Evolutionary conservation across 331 rosid species (phyloP).

Genomic region (Malus hybrid): DNA sequence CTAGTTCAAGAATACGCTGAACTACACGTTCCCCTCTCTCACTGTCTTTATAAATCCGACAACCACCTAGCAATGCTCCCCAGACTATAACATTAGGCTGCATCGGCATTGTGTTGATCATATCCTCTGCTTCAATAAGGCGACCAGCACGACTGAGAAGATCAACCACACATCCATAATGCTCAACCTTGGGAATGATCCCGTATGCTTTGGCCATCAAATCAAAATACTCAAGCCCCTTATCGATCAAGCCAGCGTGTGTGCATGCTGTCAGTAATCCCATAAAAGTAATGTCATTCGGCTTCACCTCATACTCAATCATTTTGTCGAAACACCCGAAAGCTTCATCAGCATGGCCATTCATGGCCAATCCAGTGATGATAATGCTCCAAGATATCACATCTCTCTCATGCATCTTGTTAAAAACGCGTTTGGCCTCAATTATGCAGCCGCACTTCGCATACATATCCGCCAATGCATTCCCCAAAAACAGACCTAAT

Average conservation of each 20-base stretch:
- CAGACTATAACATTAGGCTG: conserved; percentile 40
- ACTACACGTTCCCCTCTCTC: conserved; percentile 29
- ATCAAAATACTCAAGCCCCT: conserved; percentile 32
- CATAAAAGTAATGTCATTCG: conserved; percentile 41
- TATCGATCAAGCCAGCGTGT: conserved; percentile 33
- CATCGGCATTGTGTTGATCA: conserved; percentile 31
- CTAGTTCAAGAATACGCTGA: conserved; percentile 26
- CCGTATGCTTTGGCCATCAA: conserved; percentile 31
- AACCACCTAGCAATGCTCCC: conserved; percentile 53
- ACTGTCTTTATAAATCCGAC: conserved; percentile 30
- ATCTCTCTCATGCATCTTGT: conserved; percentile 33
- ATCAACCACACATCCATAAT: conserved; percentile 39
- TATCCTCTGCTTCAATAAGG: conserved; percentile 33
- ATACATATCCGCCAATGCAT: conserved; percentile 46
- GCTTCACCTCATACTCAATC: conserved; percentile 26
- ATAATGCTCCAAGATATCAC: conserved; percentile 42
- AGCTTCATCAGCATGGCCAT: conserved; percentile 41
- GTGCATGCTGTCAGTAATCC: conserved; percentile 42
- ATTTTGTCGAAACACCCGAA: conserved; percentile 29
- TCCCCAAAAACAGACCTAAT: conserved; percentile 27
- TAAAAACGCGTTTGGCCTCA: conserved; percentile 29
- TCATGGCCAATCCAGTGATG: conserved; percentile 39
- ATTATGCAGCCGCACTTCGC: conserved; percentile 40
- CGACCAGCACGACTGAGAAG: conserved; percentile 33
- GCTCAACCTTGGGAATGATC: conserved; percentile 35